phyloP scores from a whole-genome alignment of 2,329 filamentous ascomycete genomes.

The Fusarium equiseti region DNA sequence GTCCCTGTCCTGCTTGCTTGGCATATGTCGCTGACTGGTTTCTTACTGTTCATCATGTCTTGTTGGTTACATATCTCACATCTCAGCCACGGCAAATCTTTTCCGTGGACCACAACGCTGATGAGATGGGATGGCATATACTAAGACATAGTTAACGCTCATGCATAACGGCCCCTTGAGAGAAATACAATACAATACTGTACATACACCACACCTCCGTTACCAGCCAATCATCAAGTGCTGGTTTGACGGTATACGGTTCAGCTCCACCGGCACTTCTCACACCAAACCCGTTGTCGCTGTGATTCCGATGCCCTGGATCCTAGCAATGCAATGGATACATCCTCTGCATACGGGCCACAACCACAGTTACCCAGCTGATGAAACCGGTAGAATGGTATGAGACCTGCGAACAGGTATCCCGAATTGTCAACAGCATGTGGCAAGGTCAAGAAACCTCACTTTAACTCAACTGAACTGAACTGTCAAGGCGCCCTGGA shows the following conservation, averaged over 20 bases:
- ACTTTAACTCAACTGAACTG: not conserved
- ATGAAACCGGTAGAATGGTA: constrained; percentile 26
- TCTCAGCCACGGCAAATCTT: constrained; percentile 29
- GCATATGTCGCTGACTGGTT: constrained; percentile 16
- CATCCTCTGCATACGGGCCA: constrained; percentile 12
- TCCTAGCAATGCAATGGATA: constrained; percentile 10
- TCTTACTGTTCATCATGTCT: not conserved
- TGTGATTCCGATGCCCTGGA: constrained; percentile 30
- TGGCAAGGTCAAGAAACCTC: constrained; percentile 10
- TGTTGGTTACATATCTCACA: constrained; percentile 27
- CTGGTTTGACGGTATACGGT: constrained; percentile 32
- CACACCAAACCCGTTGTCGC: constrained; percentile 33
- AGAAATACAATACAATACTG: not conserved
- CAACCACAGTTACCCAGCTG: constrained; percentile 13
- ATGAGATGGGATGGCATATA: not conserved
- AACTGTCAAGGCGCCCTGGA: constrained; percentile 16
- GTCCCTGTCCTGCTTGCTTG: constrained; percentile 16
- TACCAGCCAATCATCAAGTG: constrained; percentile 2
- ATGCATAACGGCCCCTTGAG: not conserved
- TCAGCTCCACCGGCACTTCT: constrained; percentile 34
- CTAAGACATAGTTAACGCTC: not conserved
- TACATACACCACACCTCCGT: constrained; percentile 7
- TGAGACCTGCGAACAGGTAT: constrained; percentile 30
- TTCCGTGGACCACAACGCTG: constrained; percentile 12
- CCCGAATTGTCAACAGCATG: constrained; percentile 22